Evolutionary conservation across 2,329 filamentous ascomycete genomes (phyloP), one percentile per base, ranked within the genome.

Genomic region (Apiospora marii): DNA sequence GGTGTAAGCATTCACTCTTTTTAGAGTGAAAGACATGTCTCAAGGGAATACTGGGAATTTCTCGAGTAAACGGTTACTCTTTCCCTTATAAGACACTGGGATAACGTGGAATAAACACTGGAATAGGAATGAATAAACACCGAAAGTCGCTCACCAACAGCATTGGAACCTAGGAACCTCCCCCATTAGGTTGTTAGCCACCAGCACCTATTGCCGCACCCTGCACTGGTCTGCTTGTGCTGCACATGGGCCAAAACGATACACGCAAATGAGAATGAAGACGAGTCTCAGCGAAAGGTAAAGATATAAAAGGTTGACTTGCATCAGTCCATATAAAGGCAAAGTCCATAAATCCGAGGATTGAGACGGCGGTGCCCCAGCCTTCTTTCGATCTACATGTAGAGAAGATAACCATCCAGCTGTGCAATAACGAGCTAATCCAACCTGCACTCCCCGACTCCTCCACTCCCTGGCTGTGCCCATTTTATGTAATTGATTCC

Each of bases 381-480:
- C 58, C 58, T 64, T 41, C 58, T 34, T 64, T 41, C 22, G 58
- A 64, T 64, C 43, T 46, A 68, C 46, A 27, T 68, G 46, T 46
- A 46, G 43, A 51, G 49, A 64, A 51, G 49, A 64, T n/a, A 70
- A 24, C 69, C 69, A 70, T 34, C 49, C 69, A 61, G 69, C 69
- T 51, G 41, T 53, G 46, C 49, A 44, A 43, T 13, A 30, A 61
- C 67, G 22, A 69, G 49, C 58, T 19, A 67, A 68, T 70, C 69
- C 68, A 64, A 27, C 43, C 68, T 44, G 70, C 53, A 71, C 71
- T 70, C 71, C 71, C 53, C 70, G 70, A 73, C 72, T 71, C 72
- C 72, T 48, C 70, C 72, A 69, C 67, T 68, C 51, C 64, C 27
- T 27, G 37, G 49, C 37, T 67, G 69, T 46, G 41, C 67, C 67